Percentiles rank a stretch among this genome's conserved stretches.
Evolutionary conservation across 345 rosid genomes (phyloP).

Genomic region (Camelina neglecta): DNA sequence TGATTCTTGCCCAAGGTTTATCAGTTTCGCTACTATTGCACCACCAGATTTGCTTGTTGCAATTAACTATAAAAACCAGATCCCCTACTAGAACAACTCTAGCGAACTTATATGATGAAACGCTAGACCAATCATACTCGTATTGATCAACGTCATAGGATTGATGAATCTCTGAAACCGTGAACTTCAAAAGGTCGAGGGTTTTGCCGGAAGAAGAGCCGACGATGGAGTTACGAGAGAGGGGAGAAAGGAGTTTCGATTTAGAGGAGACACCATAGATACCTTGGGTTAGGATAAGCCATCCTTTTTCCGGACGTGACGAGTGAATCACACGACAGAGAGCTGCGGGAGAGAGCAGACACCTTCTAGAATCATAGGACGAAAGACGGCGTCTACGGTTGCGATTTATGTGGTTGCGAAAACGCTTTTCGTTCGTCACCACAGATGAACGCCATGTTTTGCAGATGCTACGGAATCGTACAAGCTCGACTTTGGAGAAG

Average conservation of each 20-base stretch:
- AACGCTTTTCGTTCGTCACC: not conserved
- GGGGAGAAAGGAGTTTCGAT: not conserved
- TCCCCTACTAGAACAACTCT: conserved; percentile 21
- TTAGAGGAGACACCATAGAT: not conserved
- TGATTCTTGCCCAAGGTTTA: conserved; percentile 17
- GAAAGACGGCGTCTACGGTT: conserved; percentile 14
- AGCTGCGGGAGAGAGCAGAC: conserved; percentile 15
- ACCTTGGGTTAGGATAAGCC: conserved; percentile 38
- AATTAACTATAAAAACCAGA: not conserved
- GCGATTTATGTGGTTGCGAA: not conserved
- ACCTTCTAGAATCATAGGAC: not conserved
- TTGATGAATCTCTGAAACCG: conserved; percentile 31
- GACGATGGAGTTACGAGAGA: not conserved
- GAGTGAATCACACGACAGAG: conserved; percentile 28
- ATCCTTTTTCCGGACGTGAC: conserved; percentile 22
- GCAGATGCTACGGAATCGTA: conserved; percentile 36
- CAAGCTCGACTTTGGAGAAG: conserved; percentile 35
- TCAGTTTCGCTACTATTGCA: not conserved
- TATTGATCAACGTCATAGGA: not conserved
- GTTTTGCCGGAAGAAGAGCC: not conserved
- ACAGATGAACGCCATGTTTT: conserved; percentile 29
- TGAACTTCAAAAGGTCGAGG: conserved; percentile 31
- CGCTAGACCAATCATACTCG: rapidly evolving
- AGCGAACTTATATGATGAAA: not conserved
- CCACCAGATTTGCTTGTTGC: conserved; percentile 3